Conservation (phyloP, 1,284 basidiomycete species). For the Cryptococcus floricola region DNA sequence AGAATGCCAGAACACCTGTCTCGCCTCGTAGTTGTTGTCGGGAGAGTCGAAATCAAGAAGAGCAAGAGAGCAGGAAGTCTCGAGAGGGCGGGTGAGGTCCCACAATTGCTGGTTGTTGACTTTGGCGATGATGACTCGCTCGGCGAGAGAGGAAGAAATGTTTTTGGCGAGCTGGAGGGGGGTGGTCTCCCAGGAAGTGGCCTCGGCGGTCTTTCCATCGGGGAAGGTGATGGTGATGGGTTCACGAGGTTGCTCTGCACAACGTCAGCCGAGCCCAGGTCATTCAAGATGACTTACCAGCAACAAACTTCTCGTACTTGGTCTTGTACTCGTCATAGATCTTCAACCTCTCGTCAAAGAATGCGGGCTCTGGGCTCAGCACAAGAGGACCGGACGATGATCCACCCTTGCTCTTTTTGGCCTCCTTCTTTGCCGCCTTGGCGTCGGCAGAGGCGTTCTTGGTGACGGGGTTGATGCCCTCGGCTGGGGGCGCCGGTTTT, state of each 20-base stretch:
- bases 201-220: slow-evolving; percentile 79
- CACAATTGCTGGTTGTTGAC: slow-evolving; percentile 76
- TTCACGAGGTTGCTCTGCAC: slow-evolving; percentile 72
- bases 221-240: slow-evolving; percentile 82
- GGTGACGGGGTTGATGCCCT: slow-evolving; percentile 25
- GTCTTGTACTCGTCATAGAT: slow-evolving; percentile 87
- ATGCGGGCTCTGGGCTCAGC: slow-evolving; percentile 67
- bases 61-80: slow-evolving; percentile 73
- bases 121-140: slow-evolving; percentile 90
- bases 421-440: slow-evolving; percentile 30
- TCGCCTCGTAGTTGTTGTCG: slow-evolving; percentile 70
- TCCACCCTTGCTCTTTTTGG: slow-evolving; percentile 37
- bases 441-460: slow-evolving; percentile 18
- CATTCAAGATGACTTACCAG: slow-evolving; percentile 53
- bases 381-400: slow-evolving; percentile 24
- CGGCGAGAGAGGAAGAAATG: slow-evolving; percentile 82
- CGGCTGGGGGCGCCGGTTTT: slow-evolving; percentile 31
- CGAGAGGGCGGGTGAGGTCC: slow-evolving; percentile 93
- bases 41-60: slow-evolving; percentile 92
- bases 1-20: slow-evolving; percentile 99
- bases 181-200: slow-evolving; percentile 90
- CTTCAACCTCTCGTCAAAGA: slow-evolving; percentile 83
- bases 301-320: slow-evolving; percentile 76
- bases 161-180: slow-evolving; percentile 87
- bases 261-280: slow-evolving; percentile 3